Conservation (phyloP, 257 asterid genomes). For the Solanum commersonii region DNA sequence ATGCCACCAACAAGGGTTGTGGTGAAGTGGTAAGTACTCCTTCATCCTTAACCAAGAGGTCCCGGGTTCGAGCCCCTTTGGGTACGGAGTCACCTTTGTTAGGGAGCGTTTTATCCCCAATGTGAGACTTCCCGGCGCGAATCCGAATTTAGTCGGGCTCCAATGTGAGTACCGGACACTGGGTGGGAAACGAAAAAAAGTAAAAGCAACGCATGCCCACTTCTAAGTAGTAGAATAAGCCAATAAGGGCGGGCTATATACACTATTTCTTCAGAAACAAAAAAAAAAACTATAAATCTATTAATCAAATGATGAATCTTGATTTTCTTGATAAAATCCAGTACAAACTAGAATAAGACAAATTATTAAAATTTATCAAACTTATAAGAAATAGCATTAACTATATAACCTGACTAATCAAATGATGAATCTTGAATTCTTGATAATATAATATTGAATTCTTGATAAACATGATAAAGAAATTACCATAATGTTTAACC, state of each 20-base stretch:
- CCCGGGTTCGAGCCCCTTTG: no score
- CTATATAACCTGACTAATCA: not conserved
- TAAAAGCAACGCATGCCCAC: not conserved
- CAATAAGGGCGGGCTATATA: not conserved
- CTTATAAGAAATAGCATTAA: not conserved
- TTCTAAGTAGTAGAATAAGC: not conserved
- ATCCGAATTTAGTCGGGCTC: no score
- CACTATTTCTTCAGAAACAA: not conserved
- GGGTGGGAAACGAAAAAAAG: not conserved
- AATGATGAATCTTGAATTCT: not conserved
- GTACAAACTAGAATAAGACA: not conserved
- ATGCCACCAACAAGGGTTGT: no score
- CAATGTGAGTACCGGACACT: no score
- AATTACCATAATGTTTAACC: conserved; percentile 53
- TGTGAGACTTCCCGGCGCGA: no score
- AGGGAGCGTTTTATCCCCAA: no score
- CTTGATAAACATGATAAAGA: no score
- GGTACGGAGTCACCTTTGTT: no score
- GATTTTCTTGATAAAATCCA: not conserved
- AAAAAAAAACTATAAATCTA: not conserved
- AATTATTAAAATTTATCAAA: not conserved
- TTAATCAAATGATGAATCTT: not conserved
- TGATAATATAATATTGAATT: not conserved
- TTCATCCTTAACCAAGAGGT: no score
- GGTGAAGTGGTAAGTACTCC: no score